phyloP scores from a whole-genome alignment of 2,329 filamentous ascomycete genomes.

The Thielaviopsis euricoi region DNA sequence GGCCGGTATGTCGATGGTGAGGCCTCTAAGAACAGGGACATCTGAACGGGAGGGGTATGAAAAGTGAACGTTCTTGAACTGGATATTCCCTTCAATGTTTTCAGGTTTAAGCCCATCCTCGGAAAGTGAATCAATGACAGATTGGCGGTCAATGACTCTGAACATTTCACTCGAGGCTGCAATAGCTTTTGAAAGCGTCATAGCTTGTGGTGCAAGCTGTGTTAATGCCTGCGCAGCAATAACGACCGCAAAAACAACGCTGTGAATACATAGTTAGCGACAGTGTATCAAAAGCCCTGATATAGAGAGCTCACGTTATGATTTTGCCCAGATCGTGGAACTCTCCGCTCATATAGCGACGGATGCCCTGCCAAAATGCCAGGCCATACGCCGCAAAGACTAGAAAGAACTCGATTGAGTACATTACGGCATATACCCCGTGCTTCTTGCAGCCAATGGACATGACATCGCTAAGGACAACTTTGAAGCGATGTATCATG shows the following conservation, averaged over 20 bases:
- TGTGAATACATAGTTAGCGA: slow-evolving; percentile 12
- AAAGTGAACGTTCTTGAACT: slow-evolving; percentile 32
- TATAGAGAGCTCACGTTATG: slow-evolving; percentile 22
- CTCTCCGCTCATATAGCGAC: slow-evolving; percentile 28
- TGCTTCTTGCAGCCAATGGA: slow-evolving; percentile 27
- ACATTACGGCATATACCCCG: slow-evolving; percentile 26
- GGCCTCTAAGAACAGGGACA: slow-evolving; percentile 26
- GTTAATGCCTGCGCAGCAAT: slow-evolving; percentile 29
- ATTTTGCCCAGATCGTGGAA: slow-evolving; percentile 28
- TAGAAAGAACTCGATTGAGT: slow-evolving; percentile 29
- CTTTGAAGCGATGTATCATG: slow-evolving; percentile 25
- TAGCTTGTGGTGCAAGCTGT: slow-evolving; percentile 29
- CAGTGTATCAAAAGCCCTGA: neutral
- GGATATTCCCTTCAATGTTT: slow-evolving; percentile 26
- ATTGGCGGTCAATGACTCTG: slow-evolving; percentile 28
- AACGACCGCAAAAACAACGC: slow-evolving; percentile 30
- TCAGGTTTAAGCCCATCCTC: slow-evolving; percentile 19
- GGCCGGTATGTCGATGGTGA: slow-evolving; percentile 27
- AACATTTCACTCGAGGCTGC: slow-evolving; percentile 31
- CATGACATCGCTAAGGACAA: slow-evolving; percentile 24
- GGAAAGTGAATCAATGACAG: slow-evolving; percentile 26
- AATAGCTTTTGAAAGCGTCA: slow-evolving; percentile 29
- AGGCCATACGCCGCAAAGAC: slow-evolving; percentile 31
- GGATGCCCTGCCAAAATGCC: slow-evolving; percentile 35
- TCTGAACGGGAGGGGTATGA: slow-evolving; percentile 40